phyloP scores from a whole-genome alignment of 345 rosid species.

The Aethionema arabicum region DNA sequence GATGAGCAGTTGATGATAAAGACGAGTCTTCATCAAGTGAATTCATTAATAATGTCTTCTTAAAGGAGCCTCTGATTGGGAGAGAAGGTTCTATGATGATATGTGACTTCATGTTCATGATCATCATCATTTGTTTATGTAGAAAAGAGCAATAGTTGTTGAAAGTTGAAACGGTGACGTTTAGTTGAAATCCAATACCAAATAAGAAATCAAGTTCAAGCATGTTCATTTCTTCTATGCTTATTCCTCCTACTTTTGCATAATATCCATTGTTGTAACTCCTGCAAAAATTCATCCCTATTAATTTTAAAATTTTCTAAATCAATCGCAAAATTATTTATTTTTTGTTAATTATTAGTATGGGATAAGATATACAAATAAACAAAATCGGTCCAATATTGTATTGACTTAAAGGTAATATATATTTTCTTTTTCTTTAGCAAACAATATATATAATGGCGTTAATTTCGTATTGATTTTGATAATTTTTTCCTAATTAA shows the following conservation, averaged over 20 bases:
- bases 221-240: conserved; percentile 66
- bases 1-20: conserved; percentile 19
- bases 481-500: too few relatives aligned
- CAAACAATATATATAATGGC: too few relatives aligned
- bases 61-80: conserved; percentile 17
- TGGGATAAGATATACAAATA: too few relatives aligned
- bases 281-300: conserved; percentile 26
- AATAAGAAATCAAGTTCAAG: conserved; percentile 76
- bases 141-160: conserved; percentile 55
- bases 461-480: too few relatives aligned
- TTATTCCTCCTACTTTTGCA: conserved; percentile 73
- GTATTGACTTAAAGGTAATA: too few relatives aligned
- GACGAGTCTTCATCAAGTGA: conserved; percentile 27
- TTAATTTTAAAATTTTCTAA: too few relatives aligned
- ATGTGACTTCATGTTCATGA: conserved; percentile 41
- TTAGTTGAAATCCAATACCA: conserved; percentile 61
- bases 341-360: too few relatives aligned
- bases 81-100: conserved; percentile 25
- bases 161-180: conserved; percentile 56
- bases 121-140: conserved; percentile 46
- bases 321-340: too few relatives aligned
- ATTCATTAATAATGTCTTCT: conserved; percentile 28
- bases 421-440: too few relatives aligned
- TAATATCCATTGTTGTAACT: conserved; percentile 63
- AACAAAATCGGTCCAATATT: too few relatives aligned